Evolutionary conservation across 106 monocot genomes (phyloP).

Genomic region (Dioscorea dumetorum): DNA sequence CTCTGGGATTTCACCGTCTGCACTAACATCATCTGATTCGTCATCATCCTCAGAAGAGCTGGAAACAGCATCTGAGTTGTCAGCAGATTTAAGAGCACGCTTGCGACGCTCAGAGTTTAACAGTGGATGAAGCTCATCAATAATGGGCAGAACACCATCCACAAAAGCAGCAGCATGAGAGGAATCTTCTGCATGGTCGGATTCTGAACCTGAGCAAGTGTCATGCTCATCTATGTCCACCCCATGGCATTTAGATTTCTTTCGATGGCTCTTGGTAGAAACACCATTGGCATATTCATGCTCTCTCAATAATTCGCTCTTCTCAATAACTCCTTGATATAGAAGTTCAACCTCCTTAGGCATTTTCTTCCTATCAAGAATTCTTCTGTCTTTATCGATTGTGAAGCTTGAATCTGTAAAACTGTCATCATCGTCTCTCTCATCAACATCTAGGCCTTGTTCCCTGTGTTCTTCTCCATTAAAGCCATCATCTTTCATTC

Average conservation of each 20-base stretch:
- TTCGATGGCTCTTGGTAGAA: neutral
- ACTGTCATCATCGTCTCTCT: conserved; percentile 7
- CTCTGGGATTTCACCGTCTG: conserved; percentile 28
- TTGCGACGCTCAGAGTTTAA: conserved; percentile 41
- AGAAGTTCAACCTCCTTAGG: neutral
- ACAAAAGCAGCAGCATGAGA: conserved; percentile 59
- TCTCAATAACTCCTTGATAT: conserved; percentile 1
- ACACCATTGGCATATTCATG: neutral
- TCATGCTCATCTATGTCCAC: conserved; percentile 9
- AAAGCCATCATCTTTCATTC: neutral
- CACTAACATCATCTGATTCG: conserved; percentile 42
- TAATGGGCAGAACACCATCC: conserved; percentile 60
- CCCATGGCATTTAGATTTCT: conserved; percentile 15
- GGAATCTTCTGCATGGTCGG: conserved; percentile 43
- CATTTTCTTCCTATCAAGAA: neutral
- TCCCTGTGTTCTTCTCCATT: conserved; percentile 5
- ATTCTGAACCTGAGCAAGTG: conserved; percentile 38
- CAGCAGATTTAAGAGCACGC: conserved; percentile 17
- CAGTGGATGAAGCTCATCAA: conserved; percentile 80
- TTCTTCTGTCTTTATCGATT: conserved; percentile 6
- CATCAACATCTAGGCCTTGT: conserved; percentile 7
- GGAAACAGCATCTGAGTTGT: conserved; percentile 31
- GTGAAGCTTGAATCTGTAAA: neutral
- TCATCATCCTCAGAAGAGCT: conserved; percentile 13
- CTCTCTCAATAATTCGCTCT: conserved; percentile 11